phyloP scores from a whole-genome alignment of 257 asterid species.

The Solanum appendiculatum region DNA sequence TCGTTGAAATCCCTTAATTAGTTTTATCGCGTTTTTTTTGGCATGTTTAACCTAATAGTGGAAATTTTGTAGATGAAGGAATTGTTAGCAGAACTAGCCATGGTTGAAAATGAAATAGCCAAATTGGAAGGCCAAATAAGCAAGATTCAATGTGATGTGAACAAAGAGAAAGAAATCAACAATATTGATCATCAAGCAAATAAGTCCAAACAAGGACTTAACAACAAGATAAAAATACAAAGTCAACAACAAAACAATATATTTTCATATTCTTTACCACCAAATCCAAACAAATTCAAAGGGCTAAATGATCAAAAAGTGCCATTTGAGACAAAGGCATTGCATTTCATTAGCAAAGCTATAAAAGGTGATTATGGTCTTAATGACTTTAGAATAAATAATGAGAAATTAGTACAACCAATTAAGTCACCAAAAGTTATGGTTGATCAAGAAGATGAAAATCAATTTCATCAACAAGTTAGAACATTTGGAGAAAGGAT shows the following conservation, averaged over 20 bases:
- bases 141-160: constrained; percentile 42
- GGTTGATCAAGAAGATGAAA: constrained; percentile 25
- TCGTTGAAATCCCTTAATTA: not conserved
- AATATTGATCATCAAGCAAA: constrained; percentile 13
- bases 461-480: constrained; percentile 16
- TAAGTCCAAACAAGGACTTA: not conserved
- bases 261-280: constrained; percentile 18
- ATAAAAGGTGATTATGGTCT: constrained; percentile 66
- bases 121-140: constrained; percentile 59
- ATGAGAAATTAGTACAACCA: constrained; percentile 14
- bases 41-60: not conserved
- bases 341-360: constrained; percentile 84
- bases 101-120: constrained; percentile 67
- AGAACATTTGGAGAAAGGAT: constrained; percentile 25
- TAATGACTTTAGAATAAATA: constrained; percentile 28
- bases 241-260: constrained; percentile 1
- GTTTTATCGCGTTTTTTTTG: not conserved
- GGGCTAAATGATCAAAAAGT: constrained; percentile 17
- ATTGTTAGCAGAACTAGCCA: constrained; percentile 46
- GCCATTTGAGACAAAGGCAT: constrained; percentile 53
- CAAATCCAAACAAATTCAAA: constrained; percentile 10
- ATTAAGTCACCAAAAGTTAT: constrained; percentile 8
- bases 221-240: constrained; percentile 1
- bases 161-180: constrained; percentile 26
- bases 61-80: constrained; percentile 53